Percentiles rank a stretch among this genome's conserved stretches.
Evolutionary conservation across 371 early-diverging fungal species (phyloP).

Genomic region (Mortierella sp.): DNA sequence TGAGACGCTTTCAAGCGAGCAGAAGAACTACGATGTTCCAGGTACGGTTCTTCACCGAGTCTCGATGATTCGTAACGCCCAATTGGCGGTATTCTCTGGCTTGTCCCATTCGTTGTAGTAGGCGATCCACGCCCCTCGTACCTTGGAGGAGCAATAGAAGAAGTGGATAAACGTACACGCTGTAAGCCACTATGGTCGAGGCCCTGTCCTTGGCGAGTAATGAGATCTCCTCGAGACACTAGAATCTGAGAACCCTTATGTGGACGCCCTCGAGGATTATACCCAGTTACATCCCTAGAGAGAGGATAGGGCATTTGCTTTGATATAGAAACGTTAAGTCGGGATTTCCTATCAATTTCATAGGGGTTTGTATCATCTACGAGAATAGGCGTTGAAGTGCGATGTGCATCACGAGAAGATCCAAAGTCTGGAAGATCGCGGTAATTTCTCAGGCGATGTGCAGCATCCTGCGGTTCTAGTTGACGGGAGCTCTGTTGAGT

Average conservation of each 20-base stretch:
- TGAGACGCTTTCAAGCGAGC: not conserved
- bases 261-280: not conserved
- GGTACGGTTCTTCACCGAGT: not conserved
- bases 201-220: not conserved
- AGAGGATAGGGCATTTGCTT: not conserved
- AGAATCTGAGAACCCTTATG: not conserved
- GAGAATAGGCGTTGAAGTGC: not conserved
- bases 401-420: not conserved
- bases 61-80: not conserved
- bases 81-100: not conserved
- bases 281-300: not conserved
- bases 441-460: not conserved
- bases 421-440: not conserved
- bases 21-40: not conserved
- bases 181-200: not conserved
- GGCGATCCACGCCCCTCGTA: not conserved
- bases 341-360: not conserved
- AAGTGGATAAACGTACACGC: not conserved
- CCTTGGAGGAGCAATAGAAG: not conserved
- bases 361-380: constrained; percentile 5
- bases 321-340: not conserved
- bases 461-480: not conserved
- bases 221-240: not conserved
- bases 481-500: not conserved
- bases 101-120: not conserved